phyloP scores from a whole-genome alignment of 2,329 filamentous ascomycete species.

The Aspergillus costaricaensis region DNA sequence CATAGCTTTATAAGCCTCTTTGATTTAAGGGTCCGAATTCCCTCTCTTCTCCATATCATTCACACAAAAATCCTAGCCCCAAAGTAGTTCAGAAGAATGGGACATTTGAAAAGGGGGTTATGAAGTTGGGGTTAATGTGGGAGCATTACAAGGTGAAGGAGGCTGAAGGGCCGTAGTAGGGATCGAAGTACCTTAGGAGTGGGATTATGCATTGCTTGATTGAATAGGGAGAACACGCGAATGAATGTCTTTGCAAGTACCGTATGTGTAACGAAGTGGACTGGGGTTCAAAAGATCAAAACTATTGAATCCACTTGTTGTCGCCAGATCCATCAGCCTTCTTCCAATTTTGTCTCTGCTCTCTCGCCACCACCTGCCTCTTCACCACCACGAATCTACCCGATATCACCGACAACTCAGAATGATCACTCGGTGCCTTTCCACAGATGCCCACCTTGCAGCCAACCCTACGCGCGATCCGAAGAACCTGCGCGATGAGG shows the following conservation, averaged over 20 bases:
- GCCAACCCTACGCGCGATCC: slow-evolving; percentile 30
- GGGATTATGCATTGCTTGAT: background rate
- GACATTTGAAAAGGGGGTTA: slow-evolving; percentile 31
- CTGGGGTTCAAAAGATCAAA: background rate
- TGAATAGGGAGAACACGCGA: background rate
- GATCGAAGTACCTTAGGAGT: background rate
- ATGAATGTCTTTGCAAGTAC: background rate
- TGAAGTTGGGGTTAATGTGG: slow-evolving; percentile 1
- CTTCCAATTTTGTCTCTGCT: background rate
- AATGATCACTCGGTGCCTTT: slow-evolving; percentile 45
- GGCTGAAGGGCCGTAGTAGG: no score
- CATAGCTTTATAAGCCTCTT: no score
- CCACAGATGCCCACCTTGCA: slow-evolving; percentile 45
- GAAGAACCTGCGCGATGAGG: slow-evolving; percentile 41
- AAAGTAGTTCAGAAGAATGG: background rate
- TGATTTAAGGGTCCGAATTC: no score
- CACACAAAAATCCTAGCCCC: no score
- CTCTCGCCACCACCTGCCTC: slow-evolving; percentile 10
- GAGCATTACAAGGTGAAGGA: no score
- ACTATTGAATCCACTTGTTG: background rate
- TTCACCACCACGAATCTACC: slow-evolving; percentile 44
- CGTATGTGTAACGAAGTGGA: no score
- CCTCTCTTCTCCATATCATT: no score
- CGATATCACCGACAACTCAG: slow-evolving; percentile 44
- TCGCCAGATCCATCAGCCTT: background rate